Conservation (phyloP, 73 alveolate genomes). For the Paraurostyla sp. region DNA sequence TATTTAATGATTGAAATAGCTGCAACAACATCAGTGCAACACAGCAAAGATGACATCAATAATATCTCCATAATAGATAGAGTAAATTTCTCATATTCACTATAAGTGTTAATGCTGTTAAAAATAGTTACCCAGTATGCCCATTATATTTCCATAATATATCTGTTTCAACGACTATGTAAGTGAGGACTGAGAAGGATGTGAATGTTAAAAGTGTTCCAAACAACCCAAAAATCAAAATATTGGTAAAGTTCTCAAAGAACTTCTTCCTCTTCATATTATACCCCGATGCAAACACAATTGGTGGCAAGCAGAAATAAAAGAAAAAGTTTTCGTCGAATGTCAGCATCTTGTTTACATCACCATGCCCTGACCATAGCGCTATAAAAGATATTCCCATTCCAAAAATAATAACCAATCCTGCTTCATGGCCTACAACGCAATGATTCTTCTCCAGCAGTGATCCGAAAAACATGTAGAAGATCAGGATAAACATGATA, state of each 20-base stretch:
- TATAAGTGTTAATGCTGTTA: not conserved
- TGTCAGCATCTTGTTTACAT: not conserved
- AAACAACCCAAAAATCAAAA: slow-evolving; percentile 92
- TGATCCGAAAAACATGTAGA: slow-evolving; percentile 48
- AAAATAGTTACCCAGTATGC: not conserved
- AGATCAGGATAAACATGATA: not conserved
- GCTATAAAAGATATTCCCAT: not conserved
- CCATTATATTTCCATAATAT: slow-evolving; percentile 60
- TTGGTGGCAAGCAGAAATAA: slow-evolving; percentile 89
- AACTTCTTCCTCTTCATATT: slow-evolving; percentile 90
- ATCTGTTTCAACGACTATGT: slow-evolving; percentile 64
- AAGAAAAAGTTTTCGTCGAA: slow-evolving; percentile 81
- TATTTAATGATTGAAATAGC: slow-evolving; percentile 94
- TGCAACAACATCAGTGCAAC: slow-evolving; percentile 95
- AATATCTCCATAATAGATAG: slow-evolving; percentile 76
- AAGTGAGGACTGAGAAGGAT: slow-evolving; percentile 88
- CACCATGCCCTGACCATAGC: not conserved
- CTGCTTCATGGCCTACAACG: slow-evolving; percentile 56
- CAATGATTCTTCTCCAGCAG: slow-evolving; percentile 33
- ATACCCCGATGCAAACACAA: slow-evolving; percentile 93
- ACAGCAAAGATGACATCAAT: slow-evolving; percentile 88
- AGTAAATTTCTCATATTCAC: slow-evolving; percentile 51
- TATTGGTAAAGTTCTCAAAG: slow-evolving; percentile 93
- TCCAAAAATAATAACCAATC: slow-evolving; percentile 35
- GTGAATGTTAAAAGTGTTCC: slow-evolving; percentile 95